Evolutionary conservation across 306 rosid genomes (phyloP).

Genomic region (Vigna radiata): DNA sequence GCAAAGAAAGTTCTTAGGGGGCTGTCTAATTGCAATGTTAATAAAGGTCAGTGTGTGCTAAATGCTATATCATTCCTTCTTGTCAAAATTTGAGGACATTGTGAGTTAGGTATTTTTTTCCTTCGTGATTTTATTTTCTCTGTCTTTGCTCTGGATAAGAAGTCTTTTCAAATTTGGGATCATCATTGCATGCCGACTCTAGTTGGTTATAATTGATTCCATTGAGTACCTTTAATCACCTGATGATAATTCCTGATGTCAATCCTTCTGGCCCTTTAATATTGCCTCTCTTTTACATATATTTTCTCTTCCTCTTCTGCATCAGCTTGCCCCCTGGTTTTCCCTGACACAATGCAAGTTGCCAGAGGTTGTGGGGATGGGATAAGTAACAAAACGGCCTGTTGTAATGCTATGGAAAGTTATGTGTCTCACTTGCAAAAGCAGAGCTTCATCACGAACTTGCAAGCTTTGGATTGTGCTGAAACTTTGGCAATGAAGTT

Average conservation of each 20-base stretch:
- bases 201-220: background rate
- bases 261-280: conserved; percentile 38
- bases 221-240: conserved; percentile 1
- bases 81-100: conserved; percentile 2
- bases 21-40: conserved; percentile 86
- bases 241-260: conserved; percentile 28
- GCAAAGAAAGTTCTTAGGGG: conserved; percentile 90
- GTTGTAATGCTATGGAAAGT: conserved; percentile 86
- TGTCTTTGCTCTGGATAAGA: conserved; percentile 16
- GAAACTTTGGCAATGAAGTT: conserved; percentile 80
- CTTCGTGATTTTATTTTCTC: background rate
- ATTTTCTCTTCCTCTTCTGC: conserved; percentile 29
- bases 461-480: conserved; percentile 97
- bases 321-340: conserved; percentile 85
- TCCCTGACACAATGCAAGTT: conserved; percentile 74
- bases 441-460: conserved; percentile 92
- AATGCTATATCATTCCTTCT: background rate
- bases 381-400: conserved; percentile 68
- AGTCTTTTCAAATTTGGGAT: background rate
- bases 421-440: conserved; percentile 93
- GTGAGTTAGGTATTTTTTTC: conserved; percentile 25
- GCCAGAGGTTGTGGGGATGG: conserved; percentile 70
- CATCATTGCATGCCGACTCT: conserved; percentile 22
- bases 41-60: conserved; percentile 59
- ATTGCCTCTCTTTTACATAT: conserved; percentile 23